Percentiles rank a stretch among this genome's conserved stretches.
Evolutionary conservation across 345 rosid genomes (phyloP).

Genomic region (Eucalyptus pumila): DNA sequence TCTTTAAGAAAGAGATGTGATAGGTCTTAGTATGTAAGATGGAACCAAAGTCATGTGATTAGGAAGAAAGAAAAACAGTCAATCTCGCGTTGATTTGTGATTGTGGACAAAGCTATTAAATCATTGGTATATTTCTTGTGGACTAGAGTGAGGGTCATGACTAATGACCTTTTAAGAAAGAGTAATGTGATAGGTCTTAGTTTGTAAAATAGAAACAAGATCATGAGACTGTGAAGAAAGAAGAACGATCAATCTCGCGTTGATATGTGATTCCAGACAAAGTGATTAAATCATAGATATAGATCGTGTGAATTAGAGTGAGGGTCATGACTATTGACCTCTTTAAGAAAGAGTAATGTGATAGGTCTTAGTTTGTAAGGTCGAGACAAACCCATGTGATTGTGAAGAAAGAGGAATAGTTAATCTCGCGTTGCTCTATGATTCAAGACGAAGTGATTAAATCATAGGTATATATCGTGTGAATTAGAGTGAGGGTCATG

Average conservation of each 20-base stretch:
- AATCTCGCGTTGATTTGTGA: too few species aligned
- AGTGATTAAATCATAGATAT: not conserved
- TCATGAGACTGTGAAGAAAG: too few species aligned
- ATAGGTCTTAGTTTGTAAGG: not conserved
- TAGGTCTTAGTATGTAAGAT: not conserved
- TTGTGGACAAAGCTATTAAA: not conserved
- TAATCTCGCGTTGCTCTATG: accelerated
- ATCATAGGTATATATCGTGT: not conserved
- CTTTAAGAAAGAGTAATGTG: not conserved
- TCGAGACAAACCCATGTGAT: not conserved
- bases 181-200: not conserved
- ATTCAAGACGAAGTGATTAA: not conserved
- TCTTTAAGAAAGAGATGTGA: not conserved
- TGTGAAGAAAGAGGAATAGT: not conserved
- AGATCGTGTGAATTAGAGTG: not conserved
- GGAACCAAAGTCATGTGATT: not conserved
- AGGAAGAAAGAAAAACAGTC: too few species aligned
- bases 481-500: not conserved
- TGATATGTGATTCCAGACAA: not conserved
- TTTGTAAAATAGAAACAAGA: not conserved
- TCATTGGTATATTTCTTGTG: not conserved
- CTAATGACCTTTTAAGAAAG: not conserved
- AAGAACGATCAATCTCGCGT: not conserved
- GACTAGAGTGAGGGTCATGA: not conserved
- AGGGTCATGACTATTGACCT: not conserved